Evolutionary conservation across 768 basidiomycete genomes (phyloP).

Genomic region (Tulasnella sp.): DNA sequence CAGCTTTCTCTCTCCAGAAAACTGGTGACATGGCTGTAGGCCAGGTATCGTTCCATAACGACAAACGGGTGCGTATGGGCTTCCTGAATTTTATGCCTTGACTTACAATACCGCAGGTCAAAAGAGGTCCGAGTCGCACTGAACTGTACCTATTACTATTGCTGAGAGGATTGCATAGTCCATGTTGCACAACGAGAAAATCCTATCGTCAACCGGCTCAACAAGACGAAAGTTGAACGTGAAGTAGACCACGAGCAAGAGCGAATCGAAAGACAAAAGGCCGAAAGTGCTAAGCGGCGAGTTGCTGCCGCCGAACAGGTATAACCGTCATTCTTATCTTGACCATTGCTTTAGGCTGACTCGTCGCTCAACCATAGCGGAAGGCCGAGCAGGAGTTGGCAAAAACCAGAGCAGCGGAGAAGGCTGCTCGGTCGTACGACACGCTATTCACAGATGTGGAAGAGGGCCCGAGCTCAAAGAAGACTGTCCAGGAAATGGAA

Average conservation of each 20-base stretch:
- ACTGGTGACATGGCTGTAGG: conserved; percentile 96
- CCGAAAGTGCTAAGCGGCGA: conserved; percentile 53
- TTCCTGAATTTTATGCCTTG: background rate
- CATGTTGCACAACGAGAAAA: conserved; percentile 76
- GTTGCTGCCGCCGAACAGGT: conserved; percentile 59
- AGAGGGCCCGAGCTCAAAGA: conserved; percentile 28
- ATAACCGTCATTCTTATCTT: conserved; percentile 9
- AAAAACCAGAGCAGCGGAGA: conserved; percentile 68
- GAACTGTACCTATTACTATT: background rate
- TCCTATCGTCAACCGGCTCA: conserved; percentile 76
- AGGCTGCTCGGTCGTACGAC: conserved; percentile 80
- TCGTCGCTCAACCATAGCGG: conserved; percentile 35
- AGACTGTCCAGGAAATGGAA: conserved; percentile 63
- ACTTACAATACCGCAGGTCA: conserved; percentile 40
- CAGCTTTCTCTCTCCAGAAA: conserved; percentile 45
- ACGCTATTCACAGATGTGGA: conserved; percentile 45
- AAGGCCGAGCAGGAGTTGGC: conserved; percentile 68
- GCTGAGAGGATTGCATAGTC: conserved; percentile 34
- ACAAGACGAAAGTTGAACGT: conserved; percentile 80
- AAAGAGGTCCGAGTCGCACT: conserved; percentile 42
- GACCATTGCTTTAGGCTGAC: no score
- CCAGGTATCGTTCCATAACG: conserved; percentile 87
- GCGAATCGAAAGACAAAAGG: conserved; percentile 64
- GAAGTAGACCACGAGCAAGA: conserved; percentile 89
- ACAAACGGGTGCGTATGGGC: conserved; percentile 51